Evolutionary conservation across 2,329 filamentous ascomycete species (phyloP).

Genomic region (Penicillium olsonii): DNA sequence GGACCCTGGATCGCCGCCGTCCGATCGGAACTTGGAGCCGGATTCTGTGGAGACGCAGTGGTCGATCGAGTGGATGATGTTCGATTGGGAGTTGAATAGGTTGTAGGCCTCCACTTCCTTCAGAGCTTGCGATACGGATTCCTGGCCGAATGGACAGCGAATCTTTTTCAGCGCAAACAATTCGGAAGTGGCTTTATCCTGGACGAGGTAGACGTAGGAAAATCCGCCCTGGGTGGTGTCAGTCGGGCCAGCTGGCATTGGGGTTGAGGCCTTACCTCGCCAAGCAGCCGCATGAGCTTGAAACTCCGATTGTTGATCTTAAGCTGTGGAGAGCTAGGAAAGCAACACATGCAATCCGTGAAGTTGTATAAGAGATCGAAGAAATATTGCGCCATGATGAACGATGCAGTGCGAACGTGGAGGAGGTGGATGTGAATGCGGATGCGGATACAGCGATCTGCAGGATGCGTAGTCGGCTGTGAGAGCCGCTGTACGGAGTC

Average conservation of each 20-base stretch:
- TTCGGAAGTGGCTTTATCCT: constrained; percentile 80
- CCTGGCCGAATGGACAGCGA: constrained; percentile 93
- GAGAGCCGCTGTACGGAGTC: not conserved
- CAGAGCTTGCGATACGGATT: constrained; percentile 91
- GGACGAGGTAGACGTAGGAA: constrained; percentile 97
- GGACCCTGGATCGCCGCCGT: constrained; percentile 62
- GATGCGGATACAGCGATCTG: not conserved
- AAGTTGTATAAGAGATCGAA: constrained; percentile 89
- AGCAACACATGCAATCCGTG: constrained; percentile 94
- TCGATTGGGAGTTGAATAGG: constrained; percentile 77
- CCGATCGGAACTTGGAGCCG: constrained; percentile 54
- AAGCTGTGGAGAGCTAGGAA: constrained; percentile 87
- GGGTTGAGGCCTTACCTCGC: constrained; percentile 65
- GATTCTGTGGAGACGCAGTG: constrained; percentile 77
- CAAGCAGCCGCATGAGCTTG: constrained; percentile 90
- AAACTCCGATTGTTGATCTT: constrained; percentile 95
- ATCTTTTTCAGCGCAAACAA: constrained; percentile 98
- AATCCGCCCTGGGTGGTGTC: constrained; percentile 73
- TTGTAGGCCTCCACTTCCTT: constrained; percentile 97
- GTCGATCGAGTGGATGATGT: constrained; percentile 85
- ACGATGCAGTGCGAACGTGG: not conserved
- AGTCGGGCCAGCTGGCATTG: constrained; percentile 8
- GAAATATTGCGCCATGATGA: constrained; percentile 75
- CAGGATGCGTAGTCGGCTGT: not conserved
- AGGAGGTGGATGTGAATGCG: not conserved